phyloP scores from a whole-genome alignment of 208 protist species.

The Leishmania aethiopica region DNA sequence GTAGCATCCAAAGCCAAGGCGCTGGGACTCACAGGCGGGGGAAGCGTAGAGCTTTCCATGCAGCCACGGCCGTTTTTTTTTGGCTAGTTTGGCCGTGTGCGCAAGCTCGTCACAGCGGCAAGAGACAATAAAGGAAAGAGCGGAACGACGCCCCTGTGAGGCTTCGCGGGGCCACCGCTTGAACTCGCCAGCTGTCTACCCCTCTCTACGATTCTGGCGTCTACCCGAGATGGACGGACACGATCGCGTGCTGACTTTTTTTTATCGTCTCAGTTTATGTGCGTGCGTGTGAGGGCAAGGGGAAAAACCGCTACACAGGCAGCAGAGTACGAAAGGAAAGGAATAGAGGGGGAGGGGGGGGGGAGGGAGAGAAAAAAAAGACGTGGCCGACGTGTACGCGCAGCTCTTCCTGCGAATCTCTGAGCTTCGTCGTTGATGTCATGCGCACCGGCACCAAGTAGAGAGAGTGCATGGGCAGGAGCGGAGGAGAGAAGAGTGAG shows the following conservation, averaged over 20 bases:
- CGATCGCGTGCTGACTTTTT: not conserved
- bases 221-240: not conserved
- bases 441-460: not conserved
- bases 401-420: not conserved
- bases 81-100: not conserved
- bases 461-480: not conserved
- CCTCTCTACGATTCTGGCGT: not conserved
- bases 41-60: not conserved
- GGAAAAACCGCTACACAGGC: not conserved
- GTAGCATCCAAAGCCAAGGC: not conserved
- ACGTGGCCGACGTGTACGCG: not conserved
- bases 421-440: not conserved
- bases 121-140: not conserved
- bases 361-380: not conserved
- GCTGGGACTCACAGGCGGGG: not conserved
- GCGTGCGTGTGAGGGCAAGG: not conserved
- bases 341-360: not conserved
- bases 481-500: not conserved
- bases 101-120: not conserved
- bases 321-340: not conserved
- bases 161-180: not conserved
- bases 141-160: not conserved
- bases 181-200: not conserved
- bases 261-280: not conserved
- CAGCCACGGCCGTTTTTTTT: not conserved